A percentile compares a stretch with the other conserved stretches of the same genome.
Evolutionary conservation across 129 eudicot species (phyloP).

Genomic region (Lactuca saligna): DNA sequence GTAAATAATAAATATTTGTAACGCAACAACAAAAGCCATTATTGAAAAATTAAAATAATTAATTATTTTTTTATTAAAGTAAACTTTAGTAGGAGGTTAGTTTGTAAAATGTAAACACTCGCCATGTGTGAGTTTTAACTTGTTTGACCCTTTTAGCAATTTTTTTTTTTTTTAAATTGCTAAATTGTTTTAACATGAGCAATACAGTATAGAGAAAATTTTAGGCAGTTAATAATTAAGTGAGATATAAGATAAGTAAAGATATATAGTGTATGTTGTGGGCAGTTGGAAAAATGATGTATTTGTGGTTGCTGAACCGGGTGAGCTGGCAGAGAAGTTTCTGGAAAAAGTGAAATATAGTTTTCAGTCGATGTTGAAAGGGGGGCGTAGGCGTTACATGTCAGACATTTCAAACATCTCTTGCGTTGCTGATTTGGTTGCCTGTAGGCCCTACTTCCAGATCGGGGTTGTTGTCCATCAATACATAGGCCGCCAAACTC

Average conservation of each 20-base stretch:
- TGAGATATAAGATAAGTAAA: no score
- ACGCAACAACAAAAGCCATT: background rate
- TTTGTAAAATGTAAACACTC: background rate
- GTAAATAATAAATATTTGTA: background rate
- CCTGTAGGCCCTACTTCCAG: slow-evolving; percentile 79
- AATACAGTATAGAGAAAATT: no score
- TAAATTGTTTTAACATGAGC: background rate
- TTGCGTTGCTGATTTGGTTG: slow-evolving; percentile 75
- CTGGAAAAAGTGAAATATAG: slow-evolving; percentile 74
- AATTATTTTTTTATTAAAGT: background rate
- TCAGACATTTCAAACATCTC: slow-evolving; percentile 61
- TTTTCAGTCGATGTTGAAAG: slow-evolving; percentile 61
- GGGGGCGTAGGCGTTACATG: slow-evolving; percentile 62
- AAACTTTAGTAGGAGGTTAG: background rate
- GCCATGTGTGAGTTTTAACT: background rate
- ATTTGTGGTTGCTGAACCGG: slow-evolving; percentile 96
- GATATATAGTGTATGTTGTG: no score
- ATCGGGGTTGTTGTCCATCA: slow-evolving; percentile 84
- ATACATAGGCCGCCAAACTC: slow-evolving; percentile 94
- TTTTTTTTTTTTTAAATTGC: no score
- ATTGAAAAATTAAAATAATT: no score
- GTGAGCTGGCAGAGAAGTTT: slow-evolving; percentile 92
- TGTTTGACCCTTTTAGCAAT: background rate
- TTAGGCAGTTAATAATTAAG: no score
- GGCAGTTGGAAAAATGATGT: slow-evolving; percentile 94